A percentile compares a stretch with the other conserved stretches of the same genome.
phyloP scores from a whole-genome alignment of 768 basidiomycete genomes.

The Mycena metata region DNA sequence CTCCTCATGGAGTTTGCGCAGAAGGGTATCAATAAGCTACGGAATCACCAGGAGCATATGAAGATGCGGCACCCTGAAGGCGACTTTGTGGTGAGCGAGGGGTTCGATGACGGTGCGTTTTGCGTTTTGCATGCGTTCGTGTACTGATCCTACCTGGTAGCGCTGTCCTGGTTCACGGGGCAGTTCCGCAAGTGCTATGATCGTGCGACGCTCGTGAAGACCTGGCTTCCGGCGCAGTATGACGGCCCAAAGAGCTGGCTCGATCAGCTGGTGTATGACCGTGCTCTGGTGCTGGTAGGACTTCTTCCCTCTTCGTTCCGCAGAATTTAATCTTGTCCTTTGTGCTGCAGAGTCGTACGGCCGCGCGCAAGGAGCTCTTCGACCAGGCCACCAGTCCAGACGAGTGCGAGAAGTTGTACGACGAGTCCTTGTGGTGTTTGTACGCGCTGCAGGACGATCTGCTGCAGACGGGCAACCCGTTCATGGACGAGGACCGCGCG shows the following conservation, averaged over 20 bases:
- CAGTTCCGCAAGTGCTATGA: slow-evolving; percentile 96
- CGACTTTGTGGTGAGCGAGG: slow-evolving; percentile 80
- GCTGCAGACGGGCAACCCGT: slow-evolving; percentile 84
- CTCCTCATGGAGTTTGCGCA: slow-evolving; percentile 93
- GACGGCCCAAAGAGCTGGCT: slow-evolving; percentile 87
- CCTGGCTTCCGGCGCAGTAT: slow-evolving; percentile 87
- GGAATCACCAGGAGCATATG: slow-evolving; percentile 84
- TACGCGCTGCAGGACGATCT: slow-evolving; percentile 93
- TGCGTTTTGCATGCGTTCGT: background rate
- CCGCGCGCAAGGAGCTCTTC: slow-evolving; percentile 90
- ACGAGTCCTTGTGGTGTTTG: slow-evolving; percentile 94
- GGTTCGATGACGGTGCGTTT: slow-evolving; percentile 80
- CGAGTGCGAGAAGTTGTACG: slow-evolving; percentile 94
- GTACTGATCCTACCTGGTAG: slow-evolving; percentile 53
- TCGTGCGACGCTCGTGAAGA: slow-evolving; percentile 89
- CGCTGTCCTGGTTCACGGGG: slow-evolving; percentile 90
- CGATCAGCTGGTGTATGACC: slow-evolving; percentile 94
- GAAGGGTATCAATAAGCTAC: slow-evolving; percentile 89
- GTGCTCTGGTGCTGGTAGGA: slow-evolving; percentile 87
- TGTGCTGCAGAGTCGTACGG: slow-evolving; percentile 83
- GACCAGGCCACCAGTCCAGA: slow-evolving; percentile 82
- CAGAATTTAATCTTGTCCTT: background rate
- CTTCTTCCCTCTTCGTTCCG: background rate
- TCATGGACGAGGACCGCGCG: slow-evolving; percentile 84
- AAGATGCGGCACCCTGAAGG: slow-evolving; percentile 85